A percentile compares a stretch with the other conserved stretches of the same genome.
Evolutionary conservation across 2,329 filamentous ascomycete species (phyloP).

Genomic region (Aspergillus sp.): DNA sequence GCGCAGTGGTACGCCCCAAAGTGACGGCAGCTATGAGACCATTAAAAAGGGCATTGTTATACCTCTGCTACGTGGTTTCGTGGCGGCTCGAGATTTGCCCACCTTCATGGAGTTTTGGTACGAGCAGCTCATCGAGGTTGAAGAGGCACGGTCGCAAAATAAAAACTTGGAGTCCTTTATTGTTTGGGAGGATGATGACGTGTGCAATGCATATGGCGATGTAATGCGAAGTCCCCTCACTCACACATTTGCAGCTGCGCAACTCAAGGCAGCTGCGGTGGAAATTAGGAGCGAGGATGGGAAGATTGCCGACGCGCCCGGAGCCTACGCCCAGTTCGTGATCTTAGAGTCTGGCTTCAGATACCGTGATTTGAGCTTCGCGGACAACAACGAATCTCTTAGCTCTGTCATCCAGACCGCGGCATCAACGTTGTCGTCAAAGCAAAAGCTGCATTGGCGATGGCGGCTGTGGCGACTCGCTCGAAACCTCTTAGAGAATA

Average conservation of each 20-base stretch:
- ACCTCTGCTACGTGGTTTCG: conserved; percentile 44
- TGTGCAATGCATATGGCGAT: conserved; percentile 40
- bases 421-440: conserved; percentile 33
- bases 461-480: conserved; percentile 46
- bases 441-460: conserved; percentile 38
- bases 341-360: conserved; percentile 40
- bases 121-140: conserved; percentile 39
- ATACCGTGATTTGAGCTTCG: conserved; percentile 25
- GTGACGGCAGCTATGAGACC: conserved; percentile 29
- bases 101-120: conserved; percentile 46
- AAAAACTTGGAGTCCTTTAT: conserved; percentile 30
- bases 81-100: conserved; percentile 42
- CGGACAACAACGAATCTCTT: conserved; percentile 28
- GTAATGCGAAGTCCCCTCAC: conserved; percentile 36
- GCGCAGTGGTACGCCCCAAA: conserved; percentile 23
- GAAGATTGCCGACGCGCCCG: conserved; percentile 28
- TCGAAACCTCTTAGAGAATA: conserved; percentile 37
- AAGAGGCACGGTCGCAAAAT: conserved; percentile 34
- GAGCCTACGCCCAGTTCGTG: conserved; percentile 39
- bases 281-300: conserved; percentile 32
- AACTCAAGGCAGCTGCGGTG: conserved; percentile 33
- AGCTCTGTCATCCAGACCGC: conserved; percentile 29
- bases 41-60: conserved; percentile 44
- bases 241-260: conserved; percentile 30
- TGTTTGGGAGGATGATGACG: conserved; percentile 50